Conservation (phyloP, 2,329 filamentous ascomycete genomes). For the Pestalotiopsis sp. region DNA sequence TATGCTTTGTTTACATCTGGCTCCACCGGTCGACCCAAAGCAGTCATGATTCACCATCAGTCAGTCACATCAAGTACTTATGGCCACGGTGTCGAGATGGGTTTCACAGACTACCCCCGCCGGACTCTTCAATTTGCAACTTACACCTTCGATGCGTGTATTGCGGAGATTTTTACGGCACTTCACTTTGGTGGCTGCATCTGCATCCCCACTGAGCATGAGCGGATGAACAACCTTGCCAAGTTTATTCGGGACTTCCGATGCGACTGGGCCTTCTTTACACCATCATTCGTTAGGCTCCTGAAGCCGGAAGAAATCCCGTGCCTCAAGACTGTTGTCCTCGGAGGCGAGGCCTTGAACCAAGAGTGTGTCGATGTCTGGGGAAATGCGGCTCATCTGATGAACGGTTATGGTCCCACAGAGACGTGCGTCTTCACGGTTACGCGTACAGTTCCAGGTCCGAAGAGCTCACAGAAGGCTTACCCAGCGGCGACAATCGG, state of each 20-base stretch:
- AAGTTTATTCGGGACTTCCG: constrained; percentile 9
- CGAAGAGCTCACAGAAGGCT: neutral
- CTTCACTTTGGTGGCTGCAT: constrained; percentile 38
- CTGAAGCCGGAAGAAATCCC: constrained; percentile 2
- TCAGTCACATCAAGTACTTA: neutral
- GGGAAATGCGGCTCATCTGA: neutral
- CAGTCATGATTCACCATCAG: constrained; percentile 35
- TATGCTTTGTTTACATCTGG: constrained; percentile 56
- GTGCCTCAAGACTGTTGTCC: neutral
- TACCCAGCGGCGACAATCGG: constrained; percentile 7
- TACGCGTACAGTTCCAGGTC: neutral
- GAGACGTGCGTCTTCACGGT: constrained; percentile 4
- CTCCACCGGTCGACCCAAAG: constrained; percentile 52
- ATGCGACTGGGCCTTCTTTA: constrained; percentile 12
- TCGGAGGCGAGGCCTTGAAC: constrained; percentile 8
- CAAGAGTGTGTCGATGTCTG: neutral
- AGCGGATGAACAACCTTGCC: constrained; percentile 24
- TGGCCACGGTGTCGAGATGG: constrained; percentile 6
- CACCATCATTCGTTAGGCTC: constrained; percentile 8
- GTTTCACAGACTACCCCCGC: neutral
- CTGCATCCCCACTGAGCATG: constrained; percentile 36
- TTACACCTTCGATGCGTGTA: constrained; percentile 38
- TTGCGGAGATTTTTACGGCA: constrained; percentile 37
- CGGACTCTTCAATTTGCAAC: constrained; percentile 26
- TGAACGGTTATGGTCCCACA: constrained; percentile 4